phyloP scores from a whole-genome alignment of 2,329 filamentous ascomycete genomes.

The Diaporthe ampelina region DNA sequence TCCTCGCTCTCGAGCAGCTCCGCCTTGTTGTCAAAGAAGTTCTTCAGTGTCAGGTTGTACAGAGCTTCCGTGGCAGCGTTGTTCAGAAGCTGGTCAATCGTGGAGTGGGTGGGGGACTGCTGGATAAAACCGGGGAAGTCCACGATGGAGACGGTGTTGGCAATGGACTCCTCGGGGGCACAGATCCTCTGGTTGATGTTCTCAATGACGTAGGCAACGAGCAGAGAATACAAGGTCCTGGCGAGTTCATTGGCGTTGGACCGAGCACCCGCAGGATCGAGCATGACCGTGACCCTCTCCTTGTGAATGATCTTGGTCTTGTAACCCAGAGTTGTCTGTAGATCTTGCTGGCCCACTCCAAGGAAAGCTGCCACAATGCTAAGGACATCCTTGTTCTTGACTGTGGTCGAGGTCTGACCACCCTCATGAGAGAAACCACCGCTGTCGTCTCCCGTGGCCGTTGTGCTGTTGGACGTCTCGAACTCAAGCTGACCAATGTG shows the following conservation, averaged over 20 bases:
- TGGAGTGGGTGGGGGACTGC: slow-evolving; percentile 84
- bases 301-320: slow-evolving; percentile 97
- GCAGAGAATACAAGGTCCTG: slow-evolving; percentile 90
- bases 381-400: slow-evolving; percentile 94
- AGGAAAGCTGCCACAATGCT: slow-evolving; percentile 93
- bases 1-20: slow-evolving; percentile 96
- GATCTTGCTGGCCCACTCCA: slow-evolving; percentile 82
- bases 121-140: slow-evolving; percentile 97
- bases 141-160: slow-evolving; percentile 93
- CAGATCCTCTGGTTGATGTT: slow-evolving; percentile 91
- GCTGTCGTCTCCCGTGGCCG: slow-evolving; percentile 86
- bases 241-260: slow-evolving; percentile 95
- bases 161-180: slow-evolving; percentile 87
- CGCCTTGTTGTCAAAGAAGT: slow-evolving; percentile 95
- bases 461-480: slow-evolving; percentile 83
- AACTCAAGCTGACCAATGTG: slow-evolving; percentile 99
- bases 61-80: slow-evolving; percentile 94
- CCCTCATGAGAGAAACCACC: slow-evolving; percentile 97
- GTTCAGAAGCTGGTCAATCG: slow-evolving; percentile 92
- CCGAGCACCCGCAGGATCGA: slow-evolving; percentile 90
- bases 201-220: slow-evolving; percentile 95
- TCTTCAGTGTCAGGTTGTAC: slow-evolving; percentile 93
- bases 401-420: slow-evolving; percentile 84
- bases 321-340: slow-evolving; percentile 92
- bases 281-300: slow-evolving; percentile 98